Evolutionary conservation across 2,329 filamentous ascomycete genomes (phyloP).

Genomic region (Alternaria novae-zelandiae): DNA sequence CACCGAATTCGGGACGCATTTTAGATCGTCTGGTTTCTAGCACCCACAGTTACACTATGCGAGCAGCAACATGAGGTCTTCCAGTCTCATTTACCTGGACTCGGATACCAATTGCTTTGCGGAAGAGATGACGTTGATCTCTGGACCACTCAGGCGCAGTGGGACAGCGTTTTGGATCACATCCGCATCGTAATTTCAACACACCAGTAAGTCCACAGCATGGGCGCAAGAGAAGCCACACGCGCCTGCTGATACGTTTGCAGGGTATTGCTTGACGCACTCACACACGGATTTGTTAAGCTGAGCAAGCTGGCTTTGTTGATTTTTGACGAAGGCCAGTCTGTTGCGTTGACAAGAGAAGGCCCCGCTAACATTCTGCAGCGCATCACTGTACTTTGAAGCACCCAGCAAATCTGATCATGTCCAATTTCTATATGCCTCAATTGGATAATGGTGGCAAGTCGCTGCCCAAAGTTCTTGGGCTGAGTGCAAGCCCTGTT

Average conservation of each 20-base stretch:
- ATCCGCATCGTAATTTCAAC: conserved; percentile 79
- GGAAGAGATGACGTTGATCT: conserved; percentile 73
- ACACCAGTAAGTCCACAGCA: conserved; percentile 55
- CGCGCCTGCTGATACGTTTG: not conserved
- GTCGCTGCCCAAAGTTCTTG: conserved; percentile 70
- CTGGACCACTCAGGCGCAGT: conserved; percentile 72
- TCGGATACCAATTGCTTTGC: conserved; percentile 67
- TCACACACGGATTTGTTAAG: conserved; percentile 75
- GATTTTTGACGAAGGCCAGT: conserved; percentile 78
- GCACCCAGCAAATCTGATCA: conserved; percentile 72
- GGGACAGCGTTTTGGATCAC: conserved; percentile 70
- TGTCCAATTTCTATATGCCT: conserved; percentile 73
- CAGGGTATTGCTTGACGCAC: conserved; percentile 71
- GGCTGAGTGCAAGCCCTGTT: conserved; percentile 81
- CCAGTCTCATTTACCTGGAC: conserved; percentile 49
- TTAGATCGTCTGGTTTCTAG: conserved; percentile 53
- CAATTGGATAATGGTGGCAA: conserved; percentile 36
- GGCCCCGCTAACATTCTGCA: conserved; percentile 40
- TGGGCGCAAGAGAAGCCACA: not conserved
- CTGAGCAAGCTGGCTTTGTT: conserved; percentile 70
- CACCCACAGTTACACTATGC: conserved; percentile 55
- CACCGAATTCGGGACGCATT: conserved; percentile 1
- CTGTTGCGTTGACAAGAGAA: not conserved
- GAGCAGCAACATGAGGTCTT: conserved; percentile 52
- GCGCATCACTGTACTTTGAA: conserved; percentile 76